Conservation (phyloP, 1,284 basidiomycete species). For the Cutaneotrichosporon sp. region DNA sequence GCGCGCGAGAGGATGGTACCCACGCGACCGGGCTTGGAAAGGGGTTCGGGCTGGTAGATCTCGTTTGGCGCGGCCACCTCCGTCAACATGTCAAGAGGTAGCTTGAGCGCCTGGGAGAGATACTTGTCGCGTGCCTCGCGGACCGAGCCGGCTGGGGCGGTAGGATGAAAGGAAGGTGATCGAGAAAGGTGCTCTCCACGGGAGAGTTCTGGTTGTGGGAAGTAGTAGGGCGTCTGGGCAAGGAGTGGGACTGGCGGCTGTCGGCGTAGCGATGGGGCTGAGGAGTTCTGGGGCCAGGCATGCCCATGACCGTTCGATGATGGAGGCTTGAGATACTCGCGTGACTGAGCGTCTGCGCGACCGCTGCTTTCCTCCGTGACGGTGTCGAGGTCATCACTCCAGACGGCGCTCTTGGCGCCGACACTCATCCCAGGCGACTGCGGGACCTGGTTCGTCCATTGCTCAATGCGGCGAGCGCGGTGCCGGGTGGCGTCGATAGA, state of each 20-base stretch:
- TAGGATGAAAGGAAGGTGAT: neutral
- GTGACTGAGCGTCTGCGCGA: neutral
- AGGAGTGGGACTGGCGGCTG: constrained; percentile 10
- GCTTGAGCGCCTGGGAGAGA: constrained; percentile 33
- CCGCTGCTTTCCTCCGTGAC: neutral
- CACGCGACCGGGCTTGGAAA: neutral
- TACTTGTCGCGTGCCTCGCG: constrained; percentile 40
- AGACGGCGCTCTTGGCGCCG: constrained; percentile 5
- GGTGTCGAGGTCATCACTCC: constrained; percentile 3
- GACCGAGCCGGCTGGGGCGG: neutral
- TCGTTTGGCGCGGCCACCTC: constrained; percentile 18
- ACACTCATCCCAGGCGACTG: constrained; percentile 5
- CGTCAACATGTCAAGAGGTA: constrained; percentile 41
- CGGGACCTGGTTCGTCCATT: constrained; percentile 20
- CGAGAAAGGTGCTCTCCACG: constrained; percentile 13
- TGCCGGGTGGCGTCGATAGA: constrained; percentile 19
- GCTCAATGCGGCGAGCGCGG: constrained; percentile 16
- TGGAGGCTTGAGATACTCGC: neutral
- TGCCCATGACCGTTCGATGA: neutral
- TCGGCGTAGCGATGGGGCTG: neutral
- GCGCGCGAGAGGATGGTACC: neutral
- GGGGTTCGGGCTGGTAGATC: neutral
- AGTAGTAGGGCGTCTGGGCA: constrained; percentile 9
- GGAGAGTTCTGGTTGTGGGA: neutral
- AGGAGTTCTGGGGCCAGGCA: neutral